Percentiles rank a stretch among this genome's conserved stretches.
phyloP scores from a whole-genome alignment of 2,329 filamentous ascomycete species.

The Colletotrichum lentis region DNA sequence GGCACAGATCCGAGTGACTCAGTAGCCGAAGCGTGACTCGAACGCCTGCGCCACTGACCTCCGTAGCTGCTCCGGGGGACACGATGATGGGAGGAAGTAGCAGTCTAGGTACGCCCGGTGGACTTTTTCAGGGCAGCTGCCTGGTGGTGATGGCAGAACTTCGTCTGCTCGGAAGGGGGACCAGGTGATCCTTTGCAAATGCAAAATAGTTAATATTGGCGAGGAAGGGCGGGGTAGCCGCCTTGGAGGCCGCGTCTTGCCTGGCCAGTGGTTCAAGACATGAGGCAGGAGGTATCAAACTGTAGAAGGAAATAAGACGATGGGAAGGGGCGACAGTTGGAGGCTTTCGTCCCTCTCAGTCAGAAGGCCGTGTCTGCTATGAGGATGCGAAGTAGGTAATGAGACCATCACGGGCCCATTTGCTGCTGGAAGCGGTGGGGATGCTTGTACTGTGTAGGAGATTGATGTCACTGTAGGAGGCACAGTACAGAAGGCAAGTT shows the following conservation, averaged over 20 bases:
- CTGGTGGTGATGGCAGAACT: not conserved
- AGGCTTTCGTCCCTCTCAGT: too few species aligned
- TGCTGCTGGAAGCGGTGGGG: not conserved
- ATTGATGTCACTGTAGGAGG: not conserved
- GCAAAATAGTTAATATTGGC: too few species aligned
- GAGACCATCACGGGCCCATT: not conserved
- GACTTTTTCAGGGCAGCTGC: not conserved
- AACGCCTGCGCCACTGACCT: not conserved
- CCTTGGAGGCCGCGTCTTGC: not conserved
- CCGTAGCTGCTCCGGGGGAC: not conserved
- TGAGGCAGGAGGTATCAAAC: not conserved
- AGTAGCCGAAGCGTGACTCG: not conserved
- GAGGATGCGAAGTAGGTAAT: not conserved
- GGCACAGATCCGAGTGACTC: not conserved
- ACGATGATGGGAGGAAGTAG: not conserved
- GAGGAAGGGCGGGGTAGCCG: not conserved
- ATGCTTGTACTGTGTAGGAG: not conserved
- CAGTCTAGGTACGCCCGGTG: not conserved
- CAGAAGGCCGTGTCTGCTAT: not conserved
- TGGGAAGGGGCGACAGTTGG: too few species aligned
- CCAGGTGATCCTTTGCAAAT: not conserved
- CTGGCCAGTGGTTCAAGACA: not conserved
- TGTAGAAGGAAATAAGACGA: rapidly evolving
- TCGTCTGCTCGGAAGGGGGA: not conserved
- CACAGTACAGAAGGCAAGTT: not conserved